phyloP scores from a whole-genome alignment of 2,329 filamentous ascomycete genomes.

The Tolypocladium cylindrosporum region DNA sequence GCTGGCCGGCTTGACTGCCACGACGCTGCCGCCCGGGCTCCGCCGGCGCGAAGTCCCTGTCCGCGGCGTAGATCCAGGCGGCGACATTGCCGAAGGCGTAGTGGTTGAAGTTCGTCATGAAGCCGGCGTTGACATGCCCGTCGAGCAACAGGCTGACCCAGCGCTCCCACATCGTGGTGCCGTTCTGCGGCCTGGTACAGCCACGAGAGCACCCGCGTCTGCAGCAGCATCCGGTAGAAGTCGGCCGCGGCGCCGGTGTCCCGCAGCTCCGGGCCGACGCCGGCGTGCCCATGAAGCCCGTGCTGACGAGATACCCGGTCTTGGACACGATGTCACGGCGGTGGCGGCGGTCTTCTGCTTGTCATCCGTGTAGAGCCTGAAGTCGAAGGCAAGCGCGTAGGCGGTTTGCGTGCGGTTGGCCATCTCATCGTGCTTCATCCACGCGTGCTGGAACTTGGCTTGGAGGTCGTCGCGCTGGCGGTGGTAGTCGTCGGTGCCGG shows the following conservation, averaged over 20 bases:
- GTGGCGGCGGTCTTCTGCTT: slow-evolving; percentile 10
- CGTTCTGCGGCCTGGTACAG: neutral
- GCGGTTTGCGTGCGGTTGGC: neutral
- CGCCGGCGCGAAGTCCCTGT: neutral
- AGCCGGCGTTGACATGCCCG: neutral
- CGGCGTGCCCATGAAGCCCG: slow-evolving; percentile 35
- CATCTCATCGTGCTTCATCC: neutral
- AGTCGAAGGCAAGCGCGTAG: neutral
- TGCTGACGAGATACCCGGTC: slow-evolving; percentile 25
- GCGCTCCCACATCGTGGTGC: neutral
- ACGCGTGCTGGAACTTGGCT: neutral
- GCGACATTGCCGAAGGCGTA: neutral
- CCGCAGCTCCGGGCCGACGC: slow-evolving; percentile 21
- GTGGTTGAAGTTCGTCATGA: neutral
- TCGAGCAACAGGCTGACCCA: neutral
- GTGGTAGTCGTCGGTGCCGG: neutral
- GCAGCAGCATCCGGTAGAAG: neutral
- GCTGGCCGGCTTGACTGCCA: neutral
- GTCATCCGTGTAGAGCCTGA: neutral
- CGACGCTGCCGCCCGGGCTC: neutral
- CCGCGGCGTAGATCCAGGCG: neutral
- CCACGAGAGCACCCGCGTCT: neutral
- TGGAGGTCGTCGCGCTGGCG: neutral
- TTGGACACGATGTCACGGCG: slow-evolving; percentile 18
- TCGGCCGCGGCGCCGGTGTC: neutral